Evolutionary conservation across 179 eudicot species (phyloP).

Genomic region (Amaranthus tricolor): DNA sequence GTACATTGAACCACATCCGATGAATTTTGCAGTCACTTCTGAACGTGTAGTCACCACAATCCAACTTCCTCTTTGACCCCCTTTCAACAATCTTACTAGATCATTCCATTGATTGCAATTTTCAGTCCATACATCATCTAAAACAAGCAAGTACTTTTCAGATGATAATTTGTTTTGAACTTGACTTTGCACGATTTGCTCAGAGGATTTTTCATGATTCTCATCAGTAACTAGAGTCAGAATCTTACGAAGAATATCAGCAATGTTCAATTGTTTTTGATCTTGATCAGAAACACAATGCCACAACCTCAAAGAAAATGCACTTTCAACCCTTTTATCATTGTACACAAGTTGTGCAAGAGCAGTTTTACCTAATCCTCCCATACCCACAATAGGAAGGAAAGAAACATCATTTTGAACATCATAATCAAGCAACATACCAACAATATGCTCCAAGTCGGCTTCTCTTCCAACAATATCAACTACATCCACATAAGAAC

Average conservation of each 20-base stretch:
- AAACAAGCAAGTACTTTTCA: conserved; percentile 9
- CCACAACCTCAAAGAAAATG: not conserved
- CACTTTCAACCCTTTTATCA: not conserved
- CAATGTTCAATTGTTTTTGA: not conserved
- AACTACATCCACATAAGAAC: not conserved
- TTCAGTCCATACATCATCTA: conserved; percentile 19
- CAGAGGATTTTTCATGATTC: not conserved
- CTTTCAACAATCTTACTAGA: not conserved
- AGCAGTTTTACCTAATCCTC: not conserved
- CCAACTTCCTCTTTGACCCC: not conserved
- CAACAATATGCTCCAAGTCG: not conserved
- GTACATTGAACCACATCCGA: not conserved
- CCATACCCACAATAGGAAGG: not conserved
- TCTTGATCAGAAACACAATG: conserved; percentile 7
- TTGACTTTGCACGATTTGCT: not conserved
- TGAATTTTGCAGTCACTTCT: not conserved
- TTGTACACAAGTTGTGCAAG: not conserved
- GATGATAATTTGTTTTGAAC: not conserved
- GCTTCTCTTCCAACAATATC: not conserved
- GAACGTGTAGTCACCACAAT: conserved; percentile 10
- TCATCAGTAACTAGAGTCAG: not conserved
- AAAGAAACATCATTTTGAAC: not conserved
- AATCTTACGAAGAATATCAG: not conserved
- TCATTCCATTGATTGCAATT: not conserved
- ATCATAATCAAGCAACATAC: not conserved